A percentile compares a stretch with the other conserved stretches of the same genome.
Conservation (phyloP, 495 filamentous ascomycete species). For the Aspergillus carlsbadensis region DNA sequence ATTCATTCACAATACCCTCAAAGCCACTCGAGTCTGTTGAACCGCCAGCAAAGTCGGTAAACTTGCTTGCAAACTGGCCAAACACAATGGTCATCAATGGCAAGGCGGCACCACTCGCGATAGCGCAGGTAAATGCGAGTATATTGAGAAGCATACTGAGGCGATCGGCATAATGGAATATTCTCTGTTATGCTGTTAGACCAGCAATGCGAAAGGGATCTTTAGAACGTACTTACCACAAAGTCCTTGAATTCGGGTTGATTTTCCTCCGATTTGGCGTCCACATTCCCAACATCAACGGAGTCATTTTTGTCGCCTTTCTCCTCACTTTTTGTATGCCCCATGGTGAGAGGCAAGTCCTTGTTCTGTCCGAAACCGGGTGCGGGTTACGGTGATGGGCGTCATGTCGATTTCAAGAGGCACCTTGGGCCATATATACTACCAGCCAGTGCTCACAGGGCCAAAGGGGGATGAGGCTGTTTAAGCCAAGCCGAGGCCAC, state of each 20-base stretch:
- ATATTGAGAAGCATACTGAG: conserved; percentile 14
- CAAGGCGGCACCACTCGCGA: conserved; percentile 47
- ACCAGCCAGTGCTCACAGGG: not conserved
- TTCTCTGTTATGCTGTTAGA: conserved; percentile 4
- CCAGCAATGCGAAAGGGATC: too few species aligned
- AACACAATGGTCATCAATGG: conserved; percentile 45
- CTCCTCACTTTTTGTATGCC: not conserved
- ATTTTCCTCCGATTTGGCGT: not conserved
- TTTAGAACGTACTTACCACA: not conserved
- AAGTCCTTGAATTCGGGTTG: conserved; percentile 2
- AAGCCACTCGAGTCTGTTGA: conserved; percentile 20
- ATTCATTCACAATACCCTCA: conserved; percentile 19
- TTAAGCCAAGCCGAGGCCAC: too few species aligned
- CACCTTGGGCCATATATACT: not conserved
- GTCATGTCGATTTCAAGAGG: too few species aligned
- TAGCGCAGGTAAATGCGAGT: conserved; percentile 40
- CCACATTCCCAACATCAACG: not conserved
- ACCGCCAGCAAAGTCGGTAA: conserved; percentile 31
- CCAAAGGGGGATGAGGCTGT: not conserved
- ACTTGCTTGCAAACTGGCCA: conserved; percentile 31
- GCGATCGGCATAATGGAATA: conserved; percentile 20
- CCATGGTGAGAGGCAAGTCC: not conserved
- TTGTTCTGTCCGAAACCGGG: not conserved
- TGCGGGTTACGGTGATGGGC: not conserved
- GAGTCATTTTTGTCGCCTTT: not conserved